Evolutionary conservation across 805 yeast genomes (phyloP), one percentile per base, ranked within the genome.

Genomic region (Candida krabiensis): DNA sequence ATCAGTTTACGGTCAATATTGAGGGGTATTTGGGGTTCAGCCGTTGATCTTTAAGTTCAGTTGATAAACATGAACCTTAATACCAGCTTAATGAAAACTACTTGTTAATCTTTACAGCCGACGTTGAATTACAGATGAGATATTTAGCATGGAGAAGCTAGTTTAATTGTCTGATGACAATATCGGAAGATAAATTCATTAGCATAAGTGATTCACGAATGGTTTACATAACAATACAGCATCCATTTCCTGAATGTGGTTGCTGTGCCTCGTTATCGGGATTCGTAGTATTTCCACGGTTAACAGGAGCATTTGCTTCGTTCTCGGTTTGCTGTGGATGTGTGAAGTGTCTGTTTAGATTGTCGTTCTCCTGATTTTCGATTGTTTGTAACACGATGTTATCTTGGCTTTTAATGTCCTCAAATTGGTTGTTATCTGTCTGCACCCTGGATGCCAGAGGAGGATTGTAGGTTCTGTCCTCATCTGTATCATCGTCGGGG

Each of bases 201-300:
- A n/a, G n/a, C n/a, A n/a, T n/a, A n/a, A n/a, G n/a, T n/a, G n/a
- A n/a, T n/a, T n/a, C n/a, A n/a, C n/a, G n/a, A n/a, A n/a, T n/a
- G n/a, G n/a, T n/a, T 30, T 34, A 48, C 43, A 46, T 40, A 17
- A 48, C 39, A 11, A 46, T 33, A 32, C 52, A 48, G 21, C 52
- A 48, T 7, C 47, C 45, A 15, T 38, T 31, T 13, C 28, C 22
- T 8, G 25, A 32, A 21, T 38, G 23, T 2, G 24, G 7, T 2
- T 15, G 27, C 16, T 26, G 26, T 5, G n/a, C 30, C 3, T 6
- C 35, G 12, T 19, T 27, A 9, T 14, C 23, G 7, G 28, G 15
- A 15, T 15, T 12, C 11, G 29, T 13, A 6, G 31, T 18, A 17
- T 14, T 11, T 12, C 27, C 19, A 22, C 23, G 9, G 33, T 17